phyloP scores from a whole-genome alignment of 192 early-diverging fungal genomes.

The Mortierella claussenii region DNA sequence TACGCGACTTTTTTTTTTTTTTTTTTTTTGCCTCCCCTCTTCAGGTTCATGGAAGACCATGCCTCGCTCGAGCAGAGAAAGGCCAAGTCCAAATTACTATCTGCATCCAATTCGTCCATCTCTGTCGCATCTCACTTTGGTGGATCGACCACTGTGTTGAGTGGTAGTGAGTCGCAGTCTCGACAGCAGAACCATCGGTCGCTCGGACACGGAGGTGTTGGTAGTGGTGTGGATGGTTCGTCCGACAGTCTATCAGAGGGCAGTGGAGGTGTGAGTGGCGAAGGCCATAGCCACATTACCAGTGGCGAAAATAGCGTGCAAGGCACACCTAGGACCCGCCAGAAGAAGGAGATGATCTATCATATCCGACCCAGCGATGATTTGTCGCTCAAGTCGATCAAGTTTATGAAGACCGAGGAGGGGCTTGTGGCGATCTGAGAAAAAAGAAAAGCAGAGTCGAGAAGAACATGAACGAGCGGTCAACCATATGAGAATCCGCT shows the following conservation, averaged over 20 bases:
- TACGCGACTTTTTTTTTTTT: not conserved
- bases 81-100: constrained; percentile 20
- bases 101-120: constrained; percentile 37
- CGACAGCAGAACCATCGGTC: not conserved
- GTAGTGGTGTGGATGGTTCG: not conserved
- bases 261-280: constrained; percentile 13
- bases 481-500: not conserved
- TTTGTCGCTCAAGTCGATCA: constrained; percentile 44
- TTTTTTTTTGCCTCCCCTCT: not conserved
- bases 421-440: constrained; percentile 31
- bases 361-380: constrained; percentile 47
- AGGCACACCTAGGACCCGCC: not conserved
- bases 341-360: constrained; percentile 41
- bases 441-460: too few relatives aligned
- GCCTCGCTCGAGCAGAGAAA: constrained; percentile 49
- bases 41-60: constrained; percentile 51
- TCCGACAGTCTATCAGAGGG: constrained; percentile 34
- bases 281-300: not conserved
- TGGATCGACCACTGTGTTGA: constrained; percentile 19
- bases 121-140: constrained; percentile 33
- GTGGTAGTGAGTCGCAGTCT: constrained; percentile 13
- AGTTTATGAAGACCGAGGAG: constrained; percentile 48
- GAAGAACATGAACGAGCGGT: too few relatives aligned
- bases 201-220: not conserved
- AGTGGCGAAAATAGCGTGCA: constrained; percentile 5